Percentiles rank a stretch among this genome's conserved stretches.
phyloP scores from a whole-genome alignment of 202 grass and related monocot genomes.

The Saccharum hybrid region DNA sequence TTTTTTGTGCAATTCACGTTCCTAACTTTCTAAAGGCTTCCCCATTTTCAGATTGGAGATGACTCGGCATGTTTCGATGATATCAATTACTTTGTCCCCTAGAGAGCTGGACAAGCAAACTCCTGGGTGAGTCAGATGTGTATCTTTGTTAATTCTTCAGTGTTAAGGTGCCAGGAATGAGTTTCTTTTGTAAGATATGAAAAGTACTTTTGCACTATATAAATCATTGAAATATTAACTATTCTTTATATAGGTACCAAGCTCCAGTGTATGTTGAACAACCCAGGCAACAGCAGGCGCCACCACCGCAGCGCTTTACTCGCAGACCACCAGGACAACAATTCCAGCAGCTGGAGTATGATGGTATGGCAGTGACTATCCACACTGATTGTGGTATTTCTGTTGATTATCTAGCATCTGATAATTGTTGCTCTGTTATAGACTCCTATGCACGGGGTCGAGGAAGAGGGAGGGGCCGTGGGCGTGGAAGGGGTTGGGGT shows the following conservation, averaged over 20 bases:
- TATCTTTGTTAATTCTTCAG: slow-evolving; percentile 18
- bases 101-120: slow-evolving; percentile 67
- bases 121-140: slow-evolving; percentile 59
- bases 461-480: slow-evolving; percentile 72
- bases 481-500: slow-evolving; percentile 76
- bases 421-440: slow-evolving; percentile 46
- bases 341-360: slow-evolving; percentile 58
- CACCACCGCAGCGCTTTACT: slow-evolving; percentile 36
- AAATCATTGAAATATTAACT: slow-evolving; percentile 3
- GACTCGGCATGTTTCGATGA: slow-evolving; percentile 87
- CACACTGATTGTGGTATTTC: slow-evolving; percentile 16
- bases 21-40: slow-evolving; percentile 28
- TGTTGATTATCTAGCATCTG: slow-evolving; percentile 3
- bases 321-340: slow-evolving; percentile 50
- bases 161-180: neutral
- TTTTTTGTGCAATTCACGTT: neutral
- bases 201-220: neutral
- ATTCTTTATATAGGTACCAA: slow-evolving; percentile 71
- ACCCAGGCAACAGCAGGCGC: slow-evolving; percentile 59
- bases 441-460: slow-evolving; percentile 73
- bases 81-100: slow-evolving; percentile 82
- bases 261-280: slow-evolving; percentile 66
- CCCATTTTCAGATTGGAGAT: slow-evolving; percentile 65
- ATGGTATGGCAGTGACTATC: slow-evolving; percentile 47
- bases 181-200: slow-evolving; percentile 14